Evolutionary conservation across 2,329 filamentous ascomycete genomes (phyloP).

Genomic region (Ophiocordyceps robertsii): DNA sequence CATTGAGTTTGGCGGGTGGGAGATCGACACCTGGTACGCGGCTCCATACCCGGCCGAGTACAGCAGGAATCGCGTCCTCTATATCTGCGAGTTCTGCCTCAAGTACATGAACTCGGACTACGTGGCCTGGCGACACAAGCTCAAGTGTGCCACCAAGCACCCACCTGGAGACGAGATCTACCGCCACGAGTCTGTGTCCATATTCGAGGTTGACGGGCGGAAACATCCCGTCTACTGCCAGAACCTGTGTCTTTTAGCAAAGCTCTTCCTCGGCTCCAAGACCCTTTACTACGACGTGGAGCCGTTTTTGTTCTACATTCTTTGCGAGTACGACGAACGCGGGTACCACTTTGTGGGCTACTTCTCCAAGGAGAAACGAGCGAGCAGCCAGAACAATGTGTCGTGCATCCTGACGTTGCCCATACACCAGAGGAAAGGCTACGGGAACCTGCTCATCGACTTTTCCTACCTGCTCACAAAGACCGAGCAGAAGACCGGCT

Average conservation of each 20-base stretch:
- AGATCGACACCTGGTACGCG: slow-evolving; percentile 98
- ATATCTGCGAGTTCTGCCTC: slow-evolving; percentile 97
- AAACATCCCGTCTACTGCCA: slow-evolving; percentile 99
- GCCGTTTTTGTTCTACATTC: slow-evolving; percentile 92
- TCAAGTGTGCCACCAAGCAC: slow-evolving; percentile 92
- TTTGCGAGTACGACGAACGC: slow-evolving; percentile 82
- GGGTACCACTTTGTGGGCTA: slow-evolving; percentile 98
- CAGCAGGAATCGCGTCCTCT: slow-evolving; percentile 89
- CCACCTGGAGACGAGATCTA: slow-evolving; percentile 98
- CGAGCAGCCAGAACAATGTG: slow-evolving; percentile 91
- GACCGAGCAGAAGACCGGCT: slow-evolving; percentile 86
- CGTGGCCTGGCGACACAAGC: slow-evolving; percentile 93
- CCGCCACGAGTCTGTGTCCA: slow-evolving; percentile 75
- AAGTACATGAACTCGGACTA: slow-evolving; percentile 99
- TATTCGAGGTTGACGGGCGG: slow-evolving; percentile 94
- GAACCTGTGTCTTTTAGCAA: slow-evolving; percentile 88
- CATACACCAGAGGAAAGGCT: slow-evolving; percentile 93
- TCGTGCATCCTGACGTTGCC: slow-evolving; percentile 93
- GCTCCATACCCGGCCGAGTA: slow-evolving; percentile 98
- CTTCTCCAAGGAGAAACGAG: slow-evolving; percentile 96
- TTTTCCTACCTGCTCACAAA: slow-evolving; percentile 95
- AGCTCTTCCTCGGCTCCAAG: slow-evolving; percentile 96
- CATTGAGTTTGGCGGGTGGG: slow-evolving; percentile 93
- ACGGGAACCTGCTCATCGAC: slow-evolving; percentile 91
- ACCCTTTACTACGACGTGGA: slow-evolving; percentile 97